Conservation (phyloP, 257 asterid species). For the Oldenlandia corymbosa region DNA sequence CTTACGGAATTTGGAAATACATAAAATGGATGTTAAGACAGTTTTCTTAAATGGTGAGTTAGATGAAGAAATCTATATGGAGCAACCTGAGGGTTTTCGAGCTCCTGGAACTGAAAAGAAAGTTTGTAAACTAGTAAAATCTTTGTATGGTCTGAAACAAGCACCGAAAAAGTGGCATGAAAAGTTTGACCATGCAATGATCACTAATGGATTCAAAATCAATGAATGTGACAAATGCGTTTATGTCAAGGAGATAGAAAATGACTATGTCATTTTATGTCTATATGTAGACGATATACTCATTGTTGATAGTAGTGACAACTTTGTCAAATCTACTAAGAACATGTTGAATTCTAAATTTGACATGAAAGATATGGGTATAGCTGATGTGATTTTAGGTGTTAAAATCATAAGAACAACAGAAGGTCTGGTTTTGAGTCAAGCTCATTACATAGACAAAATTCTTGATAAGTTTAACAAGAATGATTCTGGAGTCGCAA, state of each 20-base stretch:
- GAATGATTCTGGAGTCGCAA: neutral
- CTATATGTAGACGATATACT: neutral
- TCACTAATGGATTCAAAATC: neutral
- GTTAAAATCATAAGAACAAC: neutral
- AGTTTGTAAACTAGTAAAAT: neutral
- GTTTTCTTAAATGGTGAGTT: neutral
- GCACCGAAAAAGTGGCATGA: neutral
- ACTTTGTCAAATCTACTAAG: neutral
- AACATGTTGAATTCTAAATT: neutral
- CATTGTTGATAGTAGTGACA: neutral
- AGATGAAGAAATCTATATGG: neutral
- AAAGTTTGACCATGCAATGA: neutral
- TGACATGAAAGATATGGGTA: slow-evolving; percentile 4
- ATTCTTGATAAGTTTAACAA: neutral
- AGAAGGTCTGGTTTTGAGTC: neutral
- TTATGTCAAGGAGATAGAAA: neutral
- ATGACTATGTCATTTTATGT: neutral
- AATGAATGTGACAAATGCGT: neutral
- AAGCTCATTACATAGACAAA: neutral
- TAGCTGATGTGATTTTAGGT: neutral
- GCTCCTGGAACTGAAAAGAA: neutral
- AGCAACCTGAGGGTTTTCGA: neutral
- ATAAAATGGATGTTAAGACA: neutral
- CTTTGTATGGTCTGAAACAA: neutral
- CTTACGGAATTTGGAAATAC: neutral